Conservation (phyloP, 2,329 filamentous ascomycete species). For the Grosmannia clavigera region DNA sequence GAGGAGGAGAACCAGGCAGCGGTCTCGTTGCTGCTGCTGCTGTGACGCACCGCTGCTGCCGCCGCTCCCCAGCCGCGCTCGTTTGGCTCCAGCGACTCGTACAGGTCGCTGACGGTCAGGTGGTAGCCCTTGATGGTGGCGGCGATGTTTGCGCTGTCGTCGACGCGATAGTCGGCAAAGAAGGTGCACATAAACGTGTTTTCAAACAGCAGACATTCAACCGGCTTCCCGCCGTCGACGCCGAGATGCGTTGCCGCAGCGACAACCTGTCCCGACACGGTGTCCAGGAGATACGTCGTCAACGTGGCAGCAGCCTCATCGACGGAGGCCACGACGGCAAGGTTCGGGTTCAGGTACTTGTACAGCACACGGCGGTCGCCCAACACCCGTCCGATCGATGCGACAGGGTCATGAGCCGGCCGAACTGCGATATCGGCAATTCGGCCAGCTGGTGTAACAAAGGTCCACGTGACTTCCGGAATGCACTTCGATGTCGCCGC, state of each 20-base stretch:
- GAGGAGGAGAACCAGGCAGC: slow-evolving; percentile 37
- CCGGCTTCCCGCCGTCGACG: slow-evolving; percentile 61
- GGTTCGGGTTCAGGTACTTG: slow-evolving; percentile 90
- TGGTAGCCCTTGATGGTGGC: slow-evolving; percentile 69
- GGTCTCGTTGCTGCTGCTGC: not conserved
- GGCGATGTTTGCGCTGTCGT: slow-evolving; percentile 32
- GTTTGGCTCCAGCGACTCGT: slow-evolving; percentile 72
- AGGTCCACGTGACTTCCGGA: slow-evolving; percentile 55
- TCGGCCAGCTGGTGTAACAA: slow-evolving; percentile 50
- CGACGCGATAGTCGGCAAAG: slow-evolving; percentile 46
- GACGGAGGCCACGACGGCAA: slow-evolving; percentile 60
- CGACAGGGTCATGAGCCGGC: slow-evolving; percentile 70
- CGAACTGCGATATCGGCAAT: slow-evolving; percentile 57
- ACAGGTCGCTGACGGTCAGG: slow-evolving; percentile 75
- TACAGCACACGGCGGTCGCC: slow-evolving; percentile 89
- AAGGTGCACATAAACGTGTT: slow-evolving; percentile 93
- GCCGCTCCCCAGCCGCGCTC: slow-evolving; percentile 58
- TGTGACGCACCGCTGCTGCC: not conserved
- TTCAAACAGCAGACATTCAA: slow-evolving; percentile 72
- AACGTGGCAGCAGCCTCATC: slow-evolving; percentile 45
- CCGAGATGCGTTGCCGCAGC: slow-evolving; percentile 57
- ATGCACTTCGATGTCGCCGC: slow-evolving; percentile 21
- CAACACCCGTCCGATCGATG: slow-evolving; percentile 88
- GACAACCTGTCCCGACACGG: slow-evolving; percentile 70
- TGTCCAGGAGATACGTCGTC: slow-evolving; percentile 71